These are phyloP conservation scores for Hemileccinum rubropunctum DNA, from an alignment of 768 basidiomycete species.

Conservation along the genomic window DNA sequence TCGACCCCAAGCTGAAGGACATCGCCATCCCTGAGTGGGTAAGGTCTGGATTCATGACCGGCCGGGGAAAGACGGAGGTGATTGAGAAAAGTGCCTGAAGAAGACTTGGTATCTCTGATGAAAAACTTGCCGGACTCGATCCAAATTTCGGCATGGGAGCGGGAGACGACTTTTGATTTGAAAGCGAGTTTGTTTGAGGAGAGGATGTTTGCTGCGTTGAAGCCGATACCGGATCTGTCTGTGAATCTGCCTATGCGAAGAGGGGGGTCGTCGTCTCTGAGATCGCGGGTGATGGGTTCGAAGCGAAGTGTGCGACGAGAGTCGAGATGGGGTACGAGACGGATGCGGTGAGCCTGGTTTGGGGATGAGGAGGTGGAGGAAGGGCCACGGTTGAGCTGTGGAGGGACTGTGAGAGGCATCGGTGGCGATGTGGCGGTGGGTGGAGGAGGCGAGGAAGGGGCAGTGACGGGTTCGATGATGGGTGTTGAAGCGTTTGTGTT, in stretches of 20 bases:
- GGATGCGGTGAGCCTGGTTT: conserved; percentile 65
- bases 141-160: conserved; percentile 96
- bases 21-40: conserved; percentile 87
- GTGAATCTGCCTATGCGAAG: conserved; percentile 95
- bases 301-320: conserved; percentile 85
- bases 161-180: conserved; percentile 91
- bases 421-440: conserved; percentile 7
- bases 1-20: conserved; percentile 94
- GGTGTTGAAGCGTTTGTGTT: conserved; percentile 1
- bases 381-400: conserved; percentile 17
- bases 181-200: conserved; percentile 88
- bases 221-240: conserved; percentile 69
- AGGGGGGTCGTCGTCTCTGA: conserved; percentile 62
- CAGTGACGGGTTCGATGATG: conserved; percentile 1
- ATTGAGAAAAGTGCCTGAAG: conserved; percentile 93
- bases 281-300: conserved; percentile 87
- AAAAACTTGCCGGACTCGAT: conserved; percentile 70
- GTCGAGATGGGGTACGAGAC: conserved; percentile 95
- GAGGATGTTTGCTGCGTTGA: conserved; percentile 63
- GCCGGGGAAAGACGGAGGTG: conserved; percentile 87
- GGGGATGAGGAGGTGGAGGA: conserved; percentile 18
- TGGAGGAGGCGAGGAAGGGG: conserved; percentile 17
- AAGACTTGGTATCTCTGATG: conserved; percentile 87
- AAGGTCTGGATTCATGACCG: conserved; percentile 74
- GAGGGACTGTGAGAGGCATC: conserved; percentile 22